These are phyloP conservation scores for Fusarium decemcellulare DNA, from an alignment of 2,329 filamentous ascomycete genomes.

Conservation along the genomic window DNA sequence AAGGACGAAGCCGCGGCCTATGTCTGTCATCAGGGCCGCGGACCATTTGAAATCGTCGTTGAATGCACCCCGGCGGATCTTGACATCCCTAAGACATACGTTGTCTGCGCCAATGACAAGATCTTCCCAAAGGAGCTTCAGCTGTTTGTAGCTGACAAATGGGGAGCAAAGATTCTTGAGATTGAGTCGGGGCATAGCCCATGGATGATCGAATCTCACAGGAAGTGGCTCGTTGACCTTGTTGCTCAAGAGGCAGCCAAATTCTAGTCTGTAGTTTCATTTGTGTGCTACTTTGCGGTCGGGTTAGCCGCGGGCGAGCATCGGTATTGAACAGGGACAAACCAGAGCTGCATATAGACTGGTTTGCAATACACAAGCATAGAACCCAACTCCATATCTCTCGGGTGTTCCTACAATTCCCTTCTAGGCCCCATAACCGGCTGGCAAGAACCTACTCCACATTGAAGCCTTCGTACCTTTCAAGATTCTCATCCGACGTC, in stretches of 20 bases:
- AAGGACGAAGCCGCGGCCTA: slow-evolving; percentile 8
- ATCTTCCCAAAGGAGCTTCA: slow-evolving; percentile 18
- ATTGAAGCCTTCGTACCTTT: no score
- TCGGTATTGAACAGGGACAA: no score
- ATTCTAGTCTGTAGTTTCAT: background rate
- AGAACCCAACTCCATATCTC: no score
- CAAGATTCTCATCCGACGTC: no score
- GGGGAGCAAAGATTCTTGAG: slow-evolving; percentile 21
- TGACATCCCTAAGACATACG: slow-evolving; percentile 7
- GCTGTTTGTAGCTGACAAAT: slow-evolving; percentile 9
- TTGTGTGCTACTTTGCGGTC: no score
- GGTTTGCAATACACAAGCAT: no score
- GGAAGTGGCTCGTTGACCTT: slow-evolving; percentile 18
- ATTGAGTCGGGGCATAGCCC: slow-evolving; percentile 37
- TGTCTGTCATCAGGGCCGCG: slow-evolving; percentile 28
- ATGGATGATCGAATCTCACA: slow-evolving; percentile 20
- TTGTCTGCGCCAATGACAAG: slow-evolving; percentile 20
- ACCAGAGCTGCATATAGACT: no score
- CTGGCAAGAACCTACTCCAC: no score
- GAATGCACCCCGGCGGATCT: slow-evolving; percentile 14
- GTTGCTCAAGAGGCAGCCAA: background rate
- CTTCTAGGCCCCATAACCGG: no score
- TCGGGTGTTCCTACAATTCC: no score
- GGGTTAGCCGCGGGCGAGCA: no score
- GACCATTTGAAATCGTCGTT: slow-evolving; percentile 17